Evolutionary conservation across 257 asterid genomes (phyloP).

Genomic region (Jacaranda copaia): DNA sequence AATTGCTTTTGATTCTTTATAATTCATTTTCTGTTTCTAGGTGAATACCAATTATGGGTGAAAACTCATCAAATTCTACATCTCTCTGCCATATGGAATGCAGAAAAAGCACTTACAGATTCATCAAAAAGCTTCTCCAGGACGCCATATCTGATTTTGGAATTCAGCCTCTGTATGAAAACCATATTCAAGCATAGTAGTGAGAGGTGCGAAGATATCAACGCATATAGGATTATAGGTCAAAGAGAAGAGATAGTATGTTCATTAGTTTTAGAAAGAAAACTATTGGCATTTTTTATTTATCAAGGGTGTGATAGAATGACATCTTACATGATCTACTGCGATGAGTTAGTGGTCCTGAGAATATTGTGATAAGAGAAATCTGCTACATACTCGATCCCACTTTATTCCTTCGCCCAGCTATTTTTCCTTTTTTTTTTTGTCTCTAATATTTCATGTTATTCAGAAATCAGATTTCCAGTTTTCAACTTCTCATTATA

Average conservation of each 20-base stretch:
- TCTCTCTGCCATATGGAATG: constrained; percentile 10
- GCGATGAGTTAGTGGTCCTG: too few species aligned
- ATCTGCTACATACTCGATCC: too few species aligned
- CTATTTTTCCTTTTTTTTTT: too few species aligned
- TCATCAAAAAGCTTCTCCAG: constrained; percentile 62
- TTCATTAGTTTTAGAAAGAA: not conserved
- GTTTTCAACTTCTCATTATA: too few species aligned
- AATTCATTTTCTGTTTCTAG: not conserved
- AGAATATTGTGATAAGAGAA: too few species aligned
- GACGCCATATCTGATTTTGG: constrained; percentile 59
- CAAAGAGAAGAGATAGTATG: not conserved
- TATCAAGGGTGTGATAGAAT: not conserved
- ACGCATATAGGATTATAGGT: not conserved
- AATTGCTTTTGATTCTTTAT: constrained; percentile 9
- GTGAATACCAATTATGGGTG: not conserved
- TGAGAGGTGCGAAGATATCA: constrained; percentile 12
- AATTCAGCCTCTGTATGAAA: constrained; percentile 61
- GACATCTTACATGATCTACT: too few species aligned
- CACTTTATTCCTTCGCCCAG: too few species aligned
- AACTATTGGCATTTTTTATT: not conserved
- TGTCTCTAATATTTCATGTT: too few species aligned
- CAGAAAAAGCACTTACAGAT: constrained; percentile 54
- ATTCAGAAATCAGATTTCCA: too few species aligned
- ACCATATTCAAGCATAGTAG: constrained; percentile 28
- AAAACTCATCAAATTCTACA: not conserved